A percentile compares a stretch with the other conserved stretches of the same genome.
Evolutionary conservation across 176 grass and related monocot species (phyloP).

Genomic region (Carex scoparia): DNA sequence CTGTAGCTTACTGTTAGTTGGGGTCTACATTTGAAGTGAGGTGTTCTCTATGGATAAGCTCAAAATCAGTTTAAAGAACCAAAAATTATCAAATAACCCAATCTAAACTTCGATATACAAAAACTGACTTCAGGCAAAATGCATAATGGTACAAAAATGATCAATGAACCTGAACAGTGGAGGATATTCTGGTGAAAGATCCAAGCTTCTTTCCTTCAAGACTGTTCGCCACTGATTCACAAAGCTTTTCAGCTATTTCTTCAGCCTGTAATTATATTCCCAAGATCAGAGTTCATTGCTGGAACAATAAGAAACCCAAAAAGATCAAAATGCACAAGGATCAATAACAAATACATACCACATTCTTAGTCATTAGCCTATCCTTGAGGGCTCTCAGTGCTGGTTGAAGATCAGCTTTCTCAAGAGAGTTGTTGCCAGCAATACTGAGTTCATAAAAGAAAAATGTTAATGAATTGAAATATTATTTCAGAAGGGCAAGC

Average conservation of each 20-base stretch:
- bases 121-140: not conserved
- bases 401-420: constrained; percentile 70
- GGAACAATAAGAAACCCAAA: constrained; percentile 7
- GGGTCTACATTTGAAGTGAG: not conserved
- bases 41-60: not conserved
- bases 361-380: constrained; percentile 85
- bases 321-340: constrained; percentile 8
- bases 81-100: not conserved
- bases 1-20: not conserved
- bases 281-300: not conserved
- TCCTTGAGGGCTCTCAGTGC: constrained; percentile 92
- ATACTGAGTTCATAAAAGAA: constrained; percentile 52
- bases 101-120: not conserved
- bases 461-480: not conserved
- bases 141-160: not conserved
- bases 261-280: constrained; percentile 51
- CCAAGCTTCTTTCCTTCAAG: constrained; percentile 90
- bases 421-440: constrained; percentile 66
- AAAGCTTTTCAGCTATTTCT: constrained; percentile 93
- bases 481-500: constrained; percentile 3
- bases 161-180: constrained; percentile 74
- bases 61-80: not conserved
- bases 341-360: constrained; percentile 52
- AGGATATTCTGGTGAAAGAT: constrained; percentile 92
- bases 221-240: constrained; percentile 83